phyloP scores from a whole-genome alignment of 805 yeast species.

The Suhomyces vadensis region DNA sequence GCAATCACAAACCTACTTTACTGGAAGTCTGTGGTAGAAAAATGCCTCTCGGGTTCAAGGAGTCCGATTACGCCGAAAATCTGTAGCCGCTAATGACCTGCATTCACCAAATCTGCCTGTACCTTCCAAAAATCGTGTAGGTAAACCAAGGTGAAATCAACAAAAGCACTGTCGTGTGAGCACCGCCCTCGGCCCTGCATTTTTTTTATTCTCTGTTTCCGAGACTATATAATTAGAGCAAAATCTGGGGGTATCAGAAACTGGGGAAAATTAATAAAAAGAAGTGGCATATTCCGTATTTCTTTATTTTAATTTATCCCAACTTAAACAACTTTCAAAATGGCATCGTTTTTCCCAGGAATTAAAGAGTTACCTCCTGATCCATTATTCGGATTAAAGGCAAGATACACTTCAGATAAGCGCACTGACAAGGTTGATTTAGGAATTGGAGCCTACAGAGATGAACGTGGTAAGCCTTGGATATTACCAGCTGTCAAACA shows the following conservation, averaged over 20 bases:
- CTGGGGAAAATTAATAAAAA: background rate
- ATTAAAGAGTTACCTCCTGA: conserved; percentile 76
- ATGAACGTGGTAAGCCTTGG: conserved; percentile 69
- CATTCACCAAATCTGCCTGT: background rate
- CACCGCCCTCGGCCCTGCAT: background rate
- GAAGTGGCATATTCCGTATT: too few species aligned
- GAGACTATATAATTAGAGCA: background rate
- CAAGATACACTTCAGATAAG: conserved; percentile 58
- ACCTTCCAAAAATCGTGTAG: background rate
- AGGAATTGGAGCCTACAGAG: conserved; percentile 82
- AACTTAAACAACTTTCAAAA: background rate
- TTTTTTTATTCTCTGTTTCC: background rate
- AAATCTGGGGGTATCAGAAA: background rate
- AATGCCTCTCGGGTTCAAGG: background rate
- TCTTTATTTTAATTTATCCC: too few species aligned
- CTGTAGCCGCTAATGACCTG: background rate
- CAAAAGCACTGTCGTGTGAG: conserved; percentile 1
- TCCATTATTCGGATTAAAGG: conserved; percentile 80
- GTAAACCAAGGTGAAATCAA: too few species aligned
- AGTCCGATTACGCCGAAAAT: background rate
- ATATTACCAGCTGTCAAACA: conserved; percentile 63
- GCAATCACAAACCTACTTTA: background rate
- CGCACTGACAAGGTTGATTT: conserved; percentile 74
- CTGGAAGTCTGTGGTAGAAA: background rate
- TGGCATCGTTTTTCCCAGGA: conserved; percentile 41